phyloP scores from a whole-genome alignment of 1,284 basidiomycete genomes.

The Gymnopus androsaceus region DNA sequence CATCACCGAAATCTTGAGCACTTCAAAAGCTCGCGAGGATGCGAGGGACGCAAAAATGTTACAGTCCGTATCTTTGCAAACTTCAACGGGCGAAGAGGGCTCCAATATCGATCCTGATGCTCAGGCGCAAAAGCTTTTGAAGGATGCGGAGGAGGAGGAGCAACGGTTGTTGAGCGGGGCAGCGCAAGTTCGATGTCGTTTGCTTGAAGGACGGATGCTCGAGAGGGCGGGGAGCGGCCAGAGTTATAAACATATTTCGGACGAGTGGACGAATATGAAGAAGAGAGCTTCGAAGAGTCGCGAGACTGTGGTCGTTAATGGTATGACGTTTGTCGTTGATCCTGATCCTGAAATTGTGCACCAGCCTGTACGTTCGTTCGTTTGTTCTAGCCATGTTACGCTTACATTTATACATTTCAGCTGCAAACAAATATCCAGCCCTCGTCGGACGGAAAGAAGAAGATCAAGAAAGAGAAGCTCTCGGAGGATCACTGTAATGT shows the following conservation, averaged over 20 bases:
- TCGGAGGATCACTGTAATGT: slow-evolving; percentile 58
- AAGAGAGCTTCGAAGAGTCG: slow-evolving; percentile 41
- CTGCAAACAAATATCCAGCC: slow-evolving; percentile 8
- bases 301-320: slow-evolving; percentile 44
- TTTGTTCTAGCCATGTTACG: slow-evolving; percentile 30
- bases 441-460: slow-evolving; percentile 27
- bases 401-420: neutral
- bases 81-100: slow-evolving; percentile 24
- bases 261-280: slow-evolving; percentile 47
- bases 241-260: slow-evolving; percentile 43
- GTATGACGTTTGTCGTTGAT: slow-evolving; percentile 45
- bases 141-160: slow-evolving; percentile 58
- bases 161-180: slow-evolving; percentile 50
- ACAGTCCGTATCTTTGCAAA: slow-evolving; percentile 21
- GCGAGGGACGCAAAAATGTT: slow-evolving; percentile 45
- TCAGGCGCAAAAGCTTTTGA: slow-evolving; percentile 30
- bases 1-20: slow-evolving; percentile 44
- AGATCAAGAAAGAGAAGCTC: slow-evolving; percentile 38
- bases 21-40: slow-evolving; percentile 42
- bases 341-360: slow-evolving; percentile 27
- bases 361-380: too few relatives aligned
- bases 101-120: slow-evolving; percentile 26
- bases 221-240: slow-evolving; percentile 27
- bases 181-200: slow-evolving; percentile 55
- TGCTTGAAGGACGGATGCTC: slow-evolving; percentile 59